These are phyloP conservation scores for Tricholoma sp. DNA, from an alignment of 768 basidiomycete genomes.

Conservation along the genomic window DNA sequence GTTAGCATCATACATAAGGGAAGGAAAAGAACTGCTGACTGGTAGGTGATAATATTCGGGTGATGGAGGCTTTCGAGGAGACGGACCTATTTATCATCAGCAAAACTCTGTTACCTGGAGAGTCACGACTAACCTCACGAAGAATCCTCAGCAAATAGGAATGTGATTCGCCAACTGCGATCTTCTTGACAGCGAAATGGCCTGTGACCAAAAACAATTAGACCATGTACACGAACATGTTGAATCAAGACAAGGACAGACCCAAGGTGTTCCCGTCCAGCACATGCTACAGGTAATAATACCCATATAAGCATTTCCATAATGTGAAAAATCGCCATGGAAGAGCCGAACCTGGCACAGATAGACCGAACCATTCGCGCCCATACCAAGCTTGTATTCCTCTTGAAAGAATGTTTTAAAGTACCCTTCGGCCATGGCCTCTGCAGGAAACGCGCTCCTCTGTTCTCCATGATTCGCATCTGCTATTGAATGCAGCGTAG, in stretches of 20 bases:
- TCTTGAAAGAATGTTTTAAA: slow-evolving; percentile 92
- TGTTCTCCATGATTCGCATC: slow-evolving; percentile 1
- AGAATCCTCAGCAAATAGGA: slow-evolving; percentile 79
- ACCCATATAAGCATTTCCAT: background rate
- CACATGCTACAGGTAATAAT: slow-evolving; percentile 9
- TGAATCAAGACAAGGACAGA: slow-evolving; percentile 22
- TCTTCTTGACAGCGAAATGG: slow-evolving; percentile 94
- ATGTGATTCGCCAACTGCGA: slow-evolving; percentile 89
- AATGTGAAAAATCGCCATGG: background rate
- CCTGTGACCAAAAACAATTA: slow-evolving; percentile 32
- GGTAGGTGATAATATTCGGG: slow-evolving; percentile 92
- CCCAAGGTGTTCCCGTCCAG: slow-evolving; percentile 83
- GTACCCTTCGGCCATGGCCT: slow-evolving; percentile 86
- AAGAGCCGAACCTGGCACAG: slow-evolving; percentile 70
- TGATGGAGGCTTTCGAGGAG: slow-evolving; percentile 83
- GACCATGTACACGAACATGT: slow-evolving; percentile 2
- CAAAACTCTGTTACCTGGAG: background rate
- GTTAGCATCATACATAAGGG: background rate
- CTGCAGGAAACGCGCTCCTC: slow-evolving; percentile 50
- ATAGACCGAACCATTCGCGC: slow-evolving; percentile 88
- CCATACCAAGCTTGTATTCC: slow-evolving; percentile 87
- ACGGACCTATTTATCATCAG: slow-evolving; percentile 48
- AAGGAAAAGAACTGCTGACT: slow-evolving; percentile 32
- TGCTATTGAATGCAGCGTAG: slow-evolving; percentile 38
- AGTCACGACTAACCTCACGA: slow-evolving; percentile 49